Base-by-base conservation (phyloP, 108 stramenopile species). In the Mayamaea pseudoterrestris region DNA sequence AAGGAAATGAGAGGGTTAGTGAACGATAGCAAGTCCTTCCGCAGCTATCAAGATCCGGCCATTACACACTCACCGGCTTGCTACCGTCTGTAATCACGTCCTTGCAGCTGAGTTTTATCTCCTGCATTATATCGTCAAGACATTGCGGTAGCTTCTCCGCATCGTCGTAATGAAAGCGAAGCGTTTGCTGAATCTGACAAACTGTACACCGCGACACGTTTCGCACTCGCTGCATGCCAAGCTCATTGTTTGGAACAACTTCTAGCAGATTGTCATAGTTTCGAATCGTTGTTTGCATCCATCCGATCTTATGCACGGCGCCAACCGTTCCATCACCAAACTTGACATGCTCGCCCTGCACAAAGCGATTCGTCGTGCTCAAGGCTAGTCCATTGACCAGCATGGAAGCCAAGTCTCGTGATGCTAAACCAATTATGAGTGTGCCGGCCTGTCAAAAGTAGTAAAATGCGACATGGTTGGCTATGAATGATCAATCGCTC, bases 161-260 rank as follows among this genome's bases (percentile, higher is more conserved):
- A 49, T 86, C 72, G 5, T 53, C 41, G 47, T 79, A 76, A 6
- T 50, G 42, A 47, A 81, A 65, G n/a, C 60, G 50, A 18, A 86
- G 53, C 3, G 30, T 55, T 73, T 80, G 79, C 27, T 65, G 73
- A 8, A 86, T 80, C 45, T 86, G 84, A 36, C 65, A 76, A 11
- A 50, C 21, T 17, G 53, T 65, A 30, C 55, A 35, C 16, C 75
- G 53, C 5, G 61, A 64, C 22, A 71, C 30, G 35, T 86, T 86
- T 30, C 57, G 65, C 2, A 86, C 50, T 2, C 74, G 63, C 30
- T 66, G 50, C 35, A 52, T 50, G 6, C 54, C 57, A 1, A 86
- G 61, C 34, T 86, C 60, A 21, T 53, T 41, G 46, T 86, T 81
- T 0, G 84, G 83, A 2, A 85, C 60, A 34, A 44, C 53, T 4